phyloP scores from a whole-genome alignment of 345 rosid species.

The Salix purpurea region DNA sequence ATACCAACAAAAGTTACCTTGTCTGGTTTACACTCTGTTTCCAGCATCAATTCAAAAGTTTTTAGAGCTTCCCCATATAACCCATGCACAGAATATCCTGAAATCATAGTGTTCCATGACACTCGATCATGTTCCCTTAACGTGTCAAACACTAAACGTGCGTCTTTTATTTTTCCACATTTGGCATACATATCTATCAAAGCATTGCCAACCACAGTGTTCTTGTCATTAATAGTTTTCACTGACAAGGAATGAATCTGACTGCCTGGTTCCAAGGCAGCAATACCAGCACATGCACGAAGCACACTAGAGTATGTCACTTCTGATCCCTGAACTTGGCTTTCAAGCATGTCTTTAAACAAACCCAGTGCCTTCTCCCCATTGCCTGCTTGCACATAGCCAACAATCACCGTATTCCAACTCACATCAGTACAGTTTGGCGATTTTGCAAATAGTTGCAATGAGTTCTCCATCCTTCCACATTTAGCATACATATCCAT shows the following conservation, averaged over 20 bases:
- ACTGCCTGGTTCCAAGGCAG: constrained; percentile 62
- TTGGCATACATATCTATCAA: constrained; percentile 93
- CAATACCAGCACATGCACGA: constrained; percentile 73
- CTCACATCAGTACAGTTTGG: constrained; percentile 53
- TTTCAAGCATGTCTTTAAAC: constrained; percentile 54
- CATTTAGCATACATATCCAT: constrained; percentile 80
- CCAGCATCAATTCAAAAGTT: constrained; percentile 56
- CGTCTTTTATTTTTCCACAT: constrained; percentile 66
- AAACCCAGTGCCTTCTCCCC: constrained; percentile 55
- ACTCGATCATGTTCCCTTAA: constrained; percentile 45
- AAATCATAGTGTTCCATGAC: constrained; percentile 80
- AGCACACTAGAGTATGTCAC: constrained; percentile 77
- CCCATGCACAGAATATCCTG: constrained; percentile 81
- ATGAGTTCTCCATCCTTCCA: constrained; percentile 57
- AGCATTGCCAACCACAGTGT: constrained; percentile 59
- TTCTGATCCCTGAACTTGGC: constrained; percentile 52
- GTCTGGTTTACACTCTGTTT: constrained; percentile 50
- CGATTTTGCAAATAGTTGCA: constrained; percentile 51
- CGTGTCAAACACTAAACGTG: constrained; percentile 52
- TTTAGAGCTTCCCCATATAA: constrained; percentile 50
- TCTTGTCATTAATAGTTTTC: constrained; percentile 53
- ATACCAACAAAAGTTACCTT: constrained; percentile 65
- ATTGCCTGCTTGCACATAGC: constrained; percentile 48
- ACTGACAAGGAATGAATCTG: constrained; percentile 61
- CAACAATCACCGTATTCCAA: constrained; percentile 88